Evolutionary conservation across 2,329 filamentous ascomycete genomes (phyloP), one percentile per base, ranked within the genome.

Genomic region (Kalaharituber pfeilii): DNA sequence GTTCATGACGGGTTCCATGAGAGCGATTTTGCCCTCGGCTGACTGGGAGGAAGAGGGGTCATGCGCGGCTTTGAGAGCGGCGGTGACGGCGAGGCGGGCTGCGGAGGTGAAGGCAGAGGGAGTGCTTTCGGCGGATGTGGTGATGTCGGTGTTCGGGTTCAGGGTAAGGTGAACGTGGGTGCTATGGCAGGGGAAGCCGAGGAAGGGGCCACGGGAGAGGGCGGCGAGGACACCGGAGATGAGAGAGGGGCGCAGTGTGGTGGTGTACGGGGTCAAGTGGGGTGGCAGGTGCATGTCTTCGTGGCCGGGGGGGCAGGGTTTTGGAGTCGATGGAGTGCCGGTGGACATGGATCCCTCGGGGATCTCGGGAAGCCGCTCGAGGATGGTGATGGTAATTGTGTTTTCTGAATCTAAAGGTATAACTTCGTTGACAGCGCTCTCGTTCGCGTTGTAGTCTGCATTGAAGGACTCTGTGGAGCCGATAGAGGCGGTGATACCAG

Each of bases 1-100:
- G 57, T 81, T 80, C 86, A 96, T 95, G 53, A 98, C 84, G 1
- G 91, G 91, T 65, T 98, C 91, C 70, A 96, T 82, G 36, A 98
- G 72, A 1, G 76, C 75, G 1, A 86, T 76, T 2, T 72, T 70
- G 2, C 71, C 65, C 26, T 70, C 67, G 8, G 74, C 69, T 53
- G 78, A 5, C 15, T 39, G 15, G 5, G 5, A 18, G n/a, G 5
- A 20, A 20, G n/a, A 13, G 3, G 5, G n/a, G 18, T 22, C 42
- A 13, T 20, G 73, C 0, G 80, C 78, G 18, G 78, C 73, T 51
- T 77, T 76, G 1, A 96, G 74, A 0, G 82, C 81, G 7, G 75
- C 72, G 56, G 82, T 78, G 0, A 88, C 82, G 1, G 84, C 84
- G 65, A 68, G 77, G 66, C 69, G 80, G 62, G 74, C 80, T 57